Base-by-base conservation (phyloP, 2,329 filamentous ascomycete species). In the Aspergillus fischeri region DNA sequence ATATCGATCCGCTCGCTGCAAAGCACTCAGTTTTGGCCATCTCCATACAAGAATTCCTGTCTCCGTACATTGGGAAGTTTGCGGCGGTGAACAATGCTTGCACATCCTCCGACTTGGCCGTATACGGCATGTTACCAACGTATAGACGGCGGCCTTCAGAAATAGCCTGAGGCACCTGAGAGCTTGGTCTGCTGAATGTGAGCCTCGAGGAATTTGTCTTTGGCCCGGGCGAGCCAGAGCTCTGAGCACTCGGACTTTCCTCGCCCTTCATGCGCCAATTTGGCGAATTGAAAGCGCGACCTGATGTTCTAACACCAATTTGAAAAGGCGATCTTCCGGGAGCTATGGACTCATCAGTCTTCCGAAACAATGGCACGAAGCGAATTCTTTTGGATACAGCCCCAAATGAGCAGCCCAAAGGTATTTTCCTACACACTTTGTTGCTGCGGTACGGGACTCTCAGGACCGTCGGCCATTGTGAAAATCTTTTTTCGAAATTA, bases 1-100 rank as follows among this genome's bases (percentile, higher is more conserved):
- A 91, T 87, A 69, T 88, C 85, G 61, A 90, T 83, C 49, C 83
- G 82, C 62, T 82, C 78, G 61, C 78, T 80, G 66, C 63, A 62
- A 63, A 67, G 56, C 49, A 63, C 56, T 66, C 58, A 69, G 66
- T 61, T 48, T 56, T 50, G 47, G 45, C 54, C 55, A 54, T 53
- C 55, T 49, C 56, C 41, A 49, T 52, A 10, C 51, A 21, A 53
- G 35, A n/a, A 51, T 25, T 21, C 35, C 53, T 38, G 53, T 52
- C 51, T 20, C 44, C 67, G 56, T 74, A 75, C 71, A 74, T 71
- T 51, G 67, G 47, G 54, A 72, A 74, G 49, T 68, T 65, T 29
- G 72, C 73, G 24, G 74, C 72, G 24, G 69, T 67, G 66, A 84
- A 82, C 42, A 83, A 67, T 10, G 68, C 67, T 63, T 79, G 73